Percentiles rank a stretch among this genome's conserved stretches.
phyloP scores from a whole-genome alignment of 2,329 filamentous ascomycete species.

The Rutstroemia sydowiana region DNA sequence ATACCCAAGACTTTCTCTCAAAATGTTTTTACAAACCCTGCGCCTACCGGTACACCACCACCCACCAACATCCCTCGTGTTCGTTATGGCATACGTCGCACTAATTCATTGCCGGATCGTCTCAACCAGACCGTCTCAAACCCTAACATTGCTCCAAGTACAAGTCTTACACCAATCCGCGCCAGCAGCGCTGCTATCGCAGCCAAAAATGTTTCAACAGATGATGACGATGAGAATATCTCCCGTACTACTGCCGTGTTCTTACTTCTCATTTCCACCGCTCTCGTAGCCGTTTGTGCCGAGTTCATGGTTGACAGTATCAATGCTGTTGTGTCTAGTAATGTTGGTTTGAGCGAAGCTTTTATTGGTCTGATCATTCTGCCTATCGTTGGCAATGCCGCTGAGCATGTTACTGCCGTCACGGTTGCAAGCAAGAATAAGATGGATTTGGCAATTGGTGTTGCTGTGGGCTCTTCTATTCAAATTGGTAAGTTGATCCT shows the following conservation, averaged over 20 bases:
- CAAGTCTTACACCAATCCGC: conserved; percentile 14
- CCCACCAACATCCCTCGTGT: conserved; percentile 47
- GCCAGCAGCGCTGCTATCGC: conserved; percentile 23
- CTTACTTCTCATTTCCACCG: conserved; percentile 57
- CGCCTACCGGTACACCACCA: conserved; percentile 23
- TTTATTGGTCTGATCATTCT: conserved; percentile 68
- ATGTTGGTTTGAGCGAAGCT: conserved; percentile 49
- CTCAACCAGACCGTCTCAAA: conserved; percentile 38
- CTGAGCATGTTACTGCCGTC: conserved; percentile 65
- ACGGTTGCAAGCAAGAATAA: conserved; percentile 68
- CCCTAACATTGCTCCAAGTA: conserved; percentile 4
- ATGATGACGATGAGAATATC: conserved; percentile 40
- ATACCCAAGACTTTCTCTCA: conserved; percentile 62
- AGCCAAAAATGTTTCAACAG: conserved; percentile 17
- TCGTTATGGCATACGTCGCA: conserved; percentile 60
- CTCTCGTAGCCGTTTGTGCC: conserved; percentile 59
- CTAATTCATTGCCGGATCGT: conserved; percentile 66
- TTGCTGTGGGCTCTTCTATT: conserved; percentile 63
- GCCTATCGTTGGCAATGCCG: conserved; percentile 66
- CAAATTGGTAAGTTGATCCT: conserved; percentile 46
- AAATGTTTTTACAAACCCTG: conserved; percentile 52
- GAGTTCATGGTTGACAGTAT: conserved; percentile 66
- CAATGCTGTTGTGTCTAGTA: conserved; percentile 50
- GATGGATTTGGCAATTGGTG: conserved; percentile 68
- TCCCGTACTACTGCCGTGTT: conserved; percentile 50